Conservation (phyloP, 169 alveolate genomes). For the Eimeria acervulina region DNA sequence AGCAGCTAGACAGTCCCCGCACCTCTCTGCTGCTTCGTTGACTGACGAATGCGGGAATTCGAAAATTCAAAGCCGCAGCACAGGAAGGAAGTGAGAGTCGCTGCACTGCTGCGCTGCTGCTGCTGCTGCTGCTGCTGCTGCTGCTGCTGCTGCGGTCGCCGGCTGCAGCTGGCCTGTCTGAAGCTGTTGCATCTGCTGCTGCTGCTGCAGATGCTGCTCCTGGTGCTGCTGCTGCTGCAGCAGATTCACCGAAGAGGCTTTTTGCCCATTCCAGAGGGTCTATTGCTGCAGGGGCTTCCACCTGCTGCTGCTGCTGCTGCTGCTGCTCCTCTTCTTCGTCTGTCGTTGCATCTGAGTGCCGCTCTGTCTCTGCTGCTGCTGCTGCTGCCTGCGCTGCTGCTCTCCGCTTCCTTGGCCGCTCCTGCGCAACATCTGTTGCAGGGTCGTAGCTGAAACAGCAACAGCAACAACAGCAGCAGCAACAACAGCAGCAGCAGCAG, state of each 20-base stretch:
- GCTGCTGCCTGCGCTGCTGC: no score
- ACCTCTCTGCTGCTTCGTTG: constrained; percentile 27
- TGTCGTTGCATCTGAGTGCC: background rate
- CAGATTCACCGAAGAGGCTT: constrained; percentile 42
- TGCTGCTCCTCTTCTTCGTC: constrained; percentile 4
- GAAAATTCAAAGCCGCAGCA: background rate
- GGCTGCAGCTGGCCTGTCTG: background rate
- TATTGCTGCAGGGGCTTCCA: constrained; percentile 14
- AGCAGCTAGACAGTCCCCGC: background rate
- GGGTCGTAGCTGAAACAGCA: constrained; percentile 23
- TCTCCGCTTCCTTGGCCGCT: background rate
- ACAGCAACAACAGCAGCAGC: constrained; percentile 36
- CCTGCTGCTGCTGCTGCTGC: background rate
- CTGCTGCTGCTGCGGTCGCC: constrained; percentile 18
- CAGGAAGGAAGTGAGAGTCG: constrained; percentile 17
- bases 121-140: constrained; percentile 36
- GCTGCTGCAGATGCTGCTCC: no score
- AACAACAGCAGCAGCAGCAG: constrained; percentile 29
- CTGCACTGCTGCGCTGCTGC: constrained; percentile 29
- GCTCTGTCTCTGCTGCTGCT: background rate
- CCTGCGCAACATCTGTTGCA: background rate
- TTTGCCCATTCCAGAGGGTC: constrained; percentile 23
- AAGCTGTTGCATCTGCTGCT: no score
- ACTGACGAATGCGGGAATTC: background rate
- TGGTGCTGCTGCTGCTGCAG: constrained; percentile 41